Evolutionary conservation across 441 rosid species (phyloP), one percentile per base, ranked within the genome.

Genomic region (Melastoma candidum): DNA sequence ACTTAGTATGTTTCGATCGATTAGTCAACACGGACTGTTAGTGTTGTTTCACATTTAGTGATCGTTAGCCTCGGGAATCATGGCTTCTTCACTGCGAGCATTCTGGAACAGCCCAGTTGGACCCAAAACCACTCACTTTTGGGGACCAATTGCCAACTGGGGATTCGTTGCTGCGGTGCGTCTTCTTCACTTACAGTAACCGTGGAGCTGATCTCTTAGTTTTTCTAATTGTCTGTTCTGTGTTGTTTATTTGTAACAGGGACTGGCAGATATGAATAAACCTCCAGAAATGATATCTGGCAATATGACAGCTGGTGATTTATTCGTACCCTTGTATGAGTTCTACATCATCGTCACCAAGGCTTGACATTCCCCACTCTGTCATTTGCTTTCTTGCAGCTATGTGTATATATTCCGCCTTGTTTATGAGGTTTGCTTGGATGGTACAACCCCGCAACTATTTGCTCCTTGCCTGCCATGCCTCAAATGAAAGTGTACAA

Each of bases 121-220:
- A 45, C 98, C 96, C 0, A 89, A 93, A 70, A 89, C 99, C 43
- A 86, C 93, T 26, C 97, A 89, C 68, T 93, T 89, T 61, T 89
- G 98, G 96, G 98, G 98, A 7, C 98, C 98, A 47, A 70, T 93
- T 56, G 96, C 97, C 49, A 93, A 93, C 49, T 93, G 98, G 98
- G 97, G 98, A 53, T 83, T 89, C 6, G 96, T 89, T 56, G 71
- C 32, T 59, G 95, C 97, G 46, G 98, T 93, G 86, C 64, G 79
- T 56, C 8, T 26, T 56, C 22, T 56, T 26, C 44, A 53, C 14
- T 32, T 43, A 47, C 49, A 62, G 22, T 36, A 14, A 29, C 56
- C 46, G 6, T 36, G 41, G 41, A 36, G 41, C 41, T 36, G 41
- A 36, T 4, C 41, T 36, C 6, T 36, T 36, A 9, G 41, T 36